Evolutionary conservation across 768 basidiomycete species (phyloP).

Genomic region (Mycena polygramma): DNA sequence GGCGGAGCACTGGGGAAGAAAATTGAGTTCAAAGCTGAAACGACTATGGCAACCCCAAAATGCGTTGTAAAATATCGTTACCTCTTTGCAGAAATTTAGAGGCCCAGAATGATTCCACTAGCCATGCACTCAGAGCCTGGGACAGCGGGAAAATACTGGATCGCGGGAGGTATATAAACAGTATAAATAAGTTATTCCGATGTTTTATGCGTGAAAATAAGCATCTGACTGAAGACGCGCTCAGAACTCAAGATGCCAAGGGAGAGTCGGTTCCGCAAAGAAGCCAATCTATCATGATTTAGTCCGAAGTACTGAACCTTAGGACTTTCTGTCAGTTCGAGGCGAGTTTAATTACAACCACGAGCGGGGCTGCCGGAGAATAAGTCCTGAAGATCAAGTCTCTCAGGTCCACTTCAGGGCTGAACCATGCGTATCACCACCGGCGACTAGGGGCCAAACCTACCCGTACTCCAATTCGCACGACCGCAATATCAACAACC

Average conservation of each 20-base stretch:
- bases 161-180: not conserved
- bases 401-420: not conserved
- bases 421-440: not conserved
- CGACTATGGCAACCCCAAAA: too few species aligned
- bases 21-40: too few species aligned
- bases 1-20: too few species aligned
- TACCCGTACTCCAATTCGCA: not conserved
- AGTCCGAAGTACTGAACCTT: too few species aligned
- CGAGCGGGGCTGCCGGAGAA: not conserved
- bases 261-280: not conserved
- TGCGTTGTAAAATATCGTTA: too few species aligned
- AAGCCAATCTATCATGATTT: not conserved
- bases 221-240: not conserved
- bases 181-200: constrained; percentile 14
- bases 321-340: not conserved
- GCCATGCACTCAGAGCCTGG: not conserved
- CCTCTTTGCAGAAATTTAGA: too few species aligned
- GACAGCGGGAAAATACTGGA: not conserved
- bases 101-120: too few species aligned
- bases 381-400: not conserved
- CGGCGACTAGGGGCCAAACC: constrained; percentile 4
- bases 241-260: not conserved
- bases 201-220: not conserved
- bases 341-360: not conserved
- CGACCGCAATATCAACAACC: not conserved